Percentiles rank a stretch among this genome's conserved stretches.
Evolutionary conservation across 2,329 filamentous ascomycete species (phyloP).

Genomic region (Aspergillus texensis): DNA sequence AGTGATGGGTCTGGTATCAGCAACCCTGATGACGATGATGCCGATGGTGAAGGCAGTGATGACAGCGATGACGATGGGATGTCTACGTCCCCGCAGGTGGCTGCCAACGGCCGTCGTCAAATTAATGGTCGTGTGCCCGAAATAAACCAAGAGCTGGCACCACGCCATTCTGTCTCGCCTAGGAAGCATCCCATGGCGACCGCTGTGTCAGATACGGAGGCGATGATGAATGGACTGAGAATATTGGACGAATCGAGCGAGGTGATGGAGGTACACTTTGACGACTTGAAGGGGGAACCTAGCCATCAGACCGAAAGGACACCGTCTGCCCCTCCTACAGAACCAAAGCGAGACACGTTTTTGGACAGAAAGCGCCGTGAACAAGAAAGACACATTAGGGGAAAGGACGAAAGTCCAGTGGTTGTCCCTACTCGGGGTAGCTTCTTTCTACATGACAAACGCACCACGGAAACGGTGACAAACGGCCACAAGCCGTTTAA

Average conservation of each 20-base stretch:
- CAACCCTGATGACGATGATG: constrained; percentile 61
- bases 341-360: constrained; percentile 56
- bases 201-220: constrained; percentile 58
- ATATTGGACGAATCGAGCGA: constrained; percentile 45
- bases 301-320: constrained; percentile 36
- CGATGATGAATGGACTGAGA: constrained; percentile 63
- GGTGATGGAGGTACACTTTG: constrained; percentile 53
- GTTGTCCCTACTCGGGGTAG: constrained; percentile 93
- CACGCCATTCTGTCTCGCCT: constrained; percentile 37
- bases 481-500: constrained; percentile 71
- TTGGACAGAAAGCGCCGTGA: constrained; percentile 77
- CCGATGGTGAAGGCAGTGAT: constrained; percentile 62
- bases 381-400: constrained; percentile 87
- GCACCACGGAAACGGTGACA: constrained; percentile 72
- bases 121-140: constrained; percentile 33
- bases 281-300: constrained; percentile 43
- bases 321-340: constrained; percentile 42
- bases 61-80: constrained; percentile 57
- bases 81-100: constrained; percentile 27
- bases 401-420: constrained; percentile 83
- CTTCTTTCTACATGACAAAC: constrained; percentile 97
- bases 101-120: constrained; percentile 26
- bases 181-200: constrained; percentile 38
- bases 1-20: constrained; percentile 63
- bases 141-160: constrained; percentile 32